Evolutionary conservation across 805 yeast species (phyloP), one percentile per base, ranked within the genome.

Genomic region (Yarrowia yakushimensis): DNA sequence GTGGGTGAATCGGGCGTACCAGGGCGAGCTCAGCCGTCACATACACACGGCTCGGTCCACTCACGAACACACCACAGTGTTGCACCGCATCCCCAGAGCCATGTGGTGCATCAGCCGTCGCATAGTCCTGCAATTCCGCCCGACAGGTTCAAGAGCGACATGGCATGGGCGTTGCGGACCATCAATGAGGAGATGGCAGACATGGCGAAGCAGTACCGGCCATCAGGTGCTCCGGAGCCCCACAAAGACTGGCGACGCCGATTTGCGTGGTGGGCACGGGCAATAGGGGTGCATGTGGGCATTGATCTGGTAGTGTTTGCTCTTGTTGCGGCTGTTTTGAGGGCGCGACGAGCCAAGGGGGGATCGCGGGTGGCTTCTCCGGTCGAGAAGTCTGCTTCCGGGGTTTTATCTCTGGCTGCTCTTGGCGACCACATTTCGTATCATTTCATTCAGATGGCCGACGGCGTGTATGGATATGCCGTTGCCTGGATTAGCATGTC

Each of bases 181-280:
- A 55, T 55, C 39, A 55, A 55, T 48, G 48, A 41, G 39, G 61
- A 55, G 22, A 55, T 55, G 61, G 59, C 59, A 8, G 59, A 52
- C 15, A 52, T 52, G 59, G 59, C 59, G 11, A 52, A 52, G 12
- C 59, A 52, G 43, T 52, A 34, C 33, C 59, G 59, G 8, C 59
- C 59, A 1, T 10, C 31, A 0, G 59, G 23, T 13, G 34, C 59
- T 3, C 17, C 31, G 10, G 43, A 11, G 15, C 59, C 59, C 7
- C 41, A 43, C 7, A 11, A 33, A 10, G 17, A 25, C 31, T 52
- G 59, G 59, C 11, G 33, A 4, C 42, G 43, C 1, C 18, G 37
- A 3, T 33, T 8, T 1, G 8, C 23, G 33, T n/a, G 18, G 4
- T 4, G 34, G 12, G 13, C 36, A 18, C 42, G 43, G 25, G 59